Evolutionary conservation across 345 rosid species (phyloP), one percentile per base, ranked within the genome.

Genomic region (Acer campestre): DNA sequence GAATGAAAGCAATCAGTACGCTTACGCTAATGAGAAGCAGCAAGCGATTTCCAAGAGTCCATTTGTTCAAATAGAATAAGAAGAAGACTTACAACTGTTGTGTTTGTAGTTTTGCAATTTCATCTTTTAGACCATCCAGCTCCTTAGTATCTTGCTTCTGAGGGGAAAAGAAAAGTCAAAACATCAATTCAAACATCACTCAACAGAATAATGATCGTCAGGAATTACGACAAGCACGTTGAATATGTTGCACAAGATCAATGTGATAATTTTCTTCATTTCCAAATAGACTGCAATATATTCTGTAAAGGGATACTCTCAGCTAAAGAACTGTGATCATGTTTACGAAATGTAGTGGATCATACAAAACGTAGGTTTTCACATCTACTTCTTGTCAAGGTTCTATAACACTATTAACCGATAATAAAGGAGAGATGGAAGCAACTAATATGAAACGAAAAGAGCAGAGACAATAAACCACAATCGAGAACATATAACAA

Each of bases 91-190:
- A 95, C 99, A 79, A 80, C 79, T 93, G 93, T 80, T 87, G 90
- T 73, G 35, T 76, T 86, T 92, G 97, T 70, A 93, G 94, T 86
- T 90, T 85, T 53, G 90, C 79, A 29, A 93, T 76, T 82, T 91
- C 93, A 66, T 89, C 87, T 83, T 88, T 93, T 56, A 91, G 82
- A 78, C 68, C 71, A 68, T 86, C 91, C 64, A 85, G 81, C 80
- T 90, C 92, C 84, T 80, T 75, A 22, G 83, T 75, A 58, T 81
- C 91, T 55, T 85, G 92, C 85, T 89, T 86, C 84, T 86, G 82
- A 65, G 80, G 67, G 75, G 59, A 38, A 82, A 55, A 61, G 29
- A 61, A 17, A 7, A 62, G 16, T 27, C 44, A 31, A 64, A 75
- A 69, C 62, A 70, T 49, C 63, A 68, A 59, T 35, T 9, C 58